Base-by-base conservation (phyloP, 2,329 filamentous ascomycete species). In the Thermoascus crustaceus region DNA sequence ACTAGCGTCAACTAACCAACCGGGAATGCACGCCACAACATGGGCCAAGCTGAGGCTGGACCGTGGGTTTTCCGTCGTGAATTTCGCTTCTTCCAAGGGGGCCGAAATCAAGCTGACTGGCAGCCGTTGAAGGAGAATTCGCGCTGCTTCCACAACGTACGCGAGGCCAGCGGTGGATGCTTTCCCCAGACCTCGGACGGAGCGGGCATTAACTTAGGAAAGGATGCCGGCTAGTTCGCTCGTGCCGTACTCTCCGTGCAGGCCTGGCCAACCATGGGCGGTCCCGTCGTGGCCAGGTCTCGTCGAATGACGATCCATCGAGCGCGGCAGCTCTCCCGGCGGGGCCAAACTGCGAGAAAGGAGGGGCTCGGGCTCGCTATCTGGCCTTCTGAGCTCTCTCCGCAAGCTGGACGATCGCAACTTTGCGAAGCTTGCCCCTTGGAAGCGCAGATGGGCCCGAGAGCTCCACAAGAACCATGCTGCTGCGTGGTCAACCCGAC, bases 141-240 rank as follows among this genome's bases (percentile, higher is more conserved):
- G n/a, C n/a, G n/a, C n/a, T n/a, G n/a, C n/a, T n/a, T n/a, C n/a
- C n/a, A n/a, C n/a, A n/a, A n/a, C n/a, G n/a, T n/a, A n/a, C n/a
- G n/a, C n/a, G n/a, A n/a, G n/a, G n/a, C n/a, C n/a, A n/a, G n/a
- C n/a, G n/a, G n/a, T n/a, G n/a, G n/a, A n/a, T n/a, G n/a, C n/a
- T n/a, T n/a, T n/a, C 26, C 26, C 26, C 26, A 17, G 26, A 29
- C 18, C 26, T 29, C n/a, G n/a, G n/a, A 18, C 26, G 26, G 26
- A 29, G 26, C 11, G 26, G 26, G 18, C 26, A 17, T 29, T 29
- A 17, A 17, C 14, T 29, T 10, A 7, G 7, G 14, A 29, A n/a
- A n/a, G n/a, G n/a, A n/a, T n/a, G n/a, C n/a, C n/a, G 26, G 9
- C 14, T 29, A 29, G 26, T 16, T 11, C 8, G 13, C 13, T 29